Evolutionary conservation across 345 rosid species (phyloP).

Genomic region (Kandelia obovata): DNA sequence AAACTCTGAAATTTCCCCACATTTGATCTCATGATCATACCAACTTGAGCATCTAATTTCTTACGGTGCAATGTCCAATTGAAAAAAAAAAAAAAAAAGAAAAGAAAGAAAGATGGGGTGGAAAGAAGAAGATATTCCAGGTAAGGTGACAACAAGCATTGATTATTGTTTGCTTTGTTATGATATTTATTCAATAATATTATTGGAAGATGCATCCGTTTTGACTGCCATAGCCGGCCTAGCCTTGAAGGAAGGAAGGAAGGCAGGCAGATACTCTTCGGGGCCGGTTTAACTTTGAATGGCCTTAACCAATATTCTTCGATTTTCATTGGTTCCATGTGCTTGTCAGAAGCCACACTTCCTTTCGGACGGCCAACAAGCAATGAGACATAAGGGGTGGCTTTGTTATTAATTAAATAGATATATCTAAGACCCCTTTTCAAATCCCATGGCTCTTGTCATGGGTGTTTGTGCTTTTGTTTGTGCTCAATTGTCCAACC

Average conservation of each 20-base stretch:
- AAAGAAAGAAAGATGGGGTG: constrained; percentile 2
- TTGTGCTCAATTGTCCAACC: too few relatives aligned
- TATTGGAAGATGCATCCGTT: neutral
- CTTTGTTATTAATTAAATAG: neutral
- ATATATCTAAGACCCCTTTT: too few relatives aligned
- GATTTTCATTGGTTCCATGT: constrained; percentile 3
- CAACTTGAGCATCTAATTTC: too few relatives aligned
- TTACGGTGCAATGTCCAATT: neutral
- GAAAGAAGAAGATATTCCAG: constrained; percentile 8
- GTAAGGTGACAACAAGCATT: neutral
- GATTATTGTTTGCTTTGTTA: neutral
- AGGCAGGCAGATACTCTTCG: neutral
- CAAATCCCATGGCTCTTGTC: neutral
- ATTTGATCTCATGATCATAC: too few relatives aligned
- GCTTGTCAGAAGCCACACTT: constrained; percentile 19
- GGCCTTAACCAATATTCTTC: constrained; percentile 21
- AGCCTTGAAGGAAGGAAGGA: constrained; percentile 10
- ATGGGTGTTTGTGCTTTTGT: neutral
- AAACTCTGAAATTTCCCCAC: too few relatives aligned
- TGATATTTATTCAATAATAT: too few relatives aligned
- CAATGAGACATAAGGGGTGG: constrained; percentile 38
- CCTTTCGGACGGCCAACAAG: constrained; percentile 53
- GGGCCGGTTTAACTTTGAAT: constrained; percentile 25
- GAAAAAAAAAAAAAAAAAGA: neutral
- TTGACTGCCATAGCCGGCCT: constrained; percentile 26